Conservation (phyloP, 176 grass and related monocot species). For the Dactylis glomerata region DNA sequence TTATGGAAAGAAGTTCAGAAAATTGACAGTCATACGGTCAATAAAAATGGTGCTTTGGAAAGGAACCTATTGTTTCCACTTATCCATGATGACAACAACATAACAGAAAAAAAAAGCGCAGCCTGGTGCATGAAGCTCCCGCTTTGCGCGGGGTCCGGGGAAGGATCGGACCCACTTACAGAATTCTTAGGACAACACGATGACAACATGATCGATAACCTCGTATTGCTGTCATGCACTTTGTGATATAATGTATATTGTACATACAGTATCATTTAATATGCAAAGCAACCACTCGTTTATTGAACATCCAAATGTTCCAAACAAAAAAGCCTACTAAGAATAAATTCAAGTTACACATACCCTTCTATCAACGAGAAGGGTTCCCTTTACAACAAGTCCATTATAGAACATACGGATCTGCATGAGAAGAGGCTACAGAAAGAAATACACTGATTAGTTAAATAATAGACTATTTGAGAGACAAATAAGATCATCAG, state of each 20-base stretch:
- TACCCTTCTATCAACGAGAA: conserved; percentile 59
- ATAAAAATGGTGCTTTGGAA: neutral
- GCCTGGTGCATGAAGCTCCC: too few species aligned
- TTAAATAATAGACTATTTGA: neutral
- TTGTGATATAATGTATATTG: neutral
- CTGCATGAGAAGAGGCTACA: conserved; percentile 75
- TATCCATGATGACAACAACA: neutral
- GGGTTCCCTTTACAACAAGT: conserved; percentile 60
- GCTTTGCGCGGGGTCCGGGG: too few species aligned
- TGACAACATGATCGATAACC: too few species aligned
- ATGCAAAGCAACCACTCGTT: too few species aligned
- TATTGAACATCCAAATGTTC: too few species aligned
- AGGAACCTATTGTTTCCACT: neutral
- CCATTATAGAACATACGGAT: conserved; percentile 71
- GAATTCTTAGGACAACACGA: too few species aligned
- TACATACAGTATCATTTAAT: neutral
- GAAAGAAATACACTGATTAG: conserved; percentile 2
- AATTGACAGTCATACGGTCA: neutral
- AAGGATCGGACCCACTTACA: too few species aligned
- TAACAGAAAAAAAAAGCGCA: neutral
- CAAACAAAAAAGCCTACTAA: neutral
- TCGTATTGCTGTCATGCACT: too few species aligned
- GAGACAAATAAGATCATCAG: neutral
- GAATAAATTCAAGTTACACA: neutral
- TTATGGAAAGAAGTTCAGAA: neutral